Conservation (phyloP, 495 filamentous ascomycete genomes). For the Astrocystis sublimbata region DNA sequence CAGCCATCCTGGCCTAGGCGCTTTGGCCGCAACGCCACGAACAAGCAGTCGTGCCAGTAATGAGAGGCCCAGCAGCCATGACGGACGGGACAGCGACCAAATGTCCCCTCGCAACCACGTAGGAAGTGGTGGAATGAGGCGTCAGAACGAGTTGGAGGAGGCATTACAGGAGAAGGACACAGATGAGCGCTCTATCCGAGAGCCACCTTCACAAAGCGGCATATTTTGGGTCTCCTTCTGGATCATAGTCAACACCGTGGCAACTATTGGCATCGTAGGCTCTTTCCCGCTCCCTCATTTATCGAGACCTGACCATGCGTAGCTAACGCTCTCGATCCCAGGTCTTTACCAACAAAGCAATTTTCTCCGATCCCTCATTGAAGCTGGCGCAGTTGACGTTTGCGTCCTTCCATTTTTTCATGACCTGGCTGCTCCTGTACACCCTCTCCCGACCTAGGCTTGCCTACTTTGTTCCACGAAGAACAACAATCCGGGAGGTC, state of each 20-base stretch:
- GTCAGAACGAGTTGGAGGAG: conserved; percentile 40
- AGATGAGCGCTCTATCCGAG: conserved; percentile 19
- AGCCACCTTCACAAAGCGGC: conserved; percentile 23
- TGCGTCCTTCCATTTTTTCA: conserved; percentile 71
- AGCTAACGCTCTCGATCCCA: conserved; percentile 33
- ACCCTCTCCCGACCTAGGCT: conserved; percentile 62
- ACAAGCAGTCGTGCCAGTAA: conserved; percentile 30
- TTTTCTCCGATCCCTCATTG: conserved; percentile 67
- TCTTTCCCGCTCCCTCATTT: conserved; percentile 5
- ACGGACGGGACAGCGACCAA: conserved; percentile 25
- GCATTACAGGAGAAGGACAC: conserved; percentile 33
- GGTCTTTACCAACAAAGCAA: conserved; percentile 78
- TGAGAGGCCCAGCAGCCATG: conserved; percentile 25
- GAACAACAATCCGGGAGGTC: conserved; percentile 56
- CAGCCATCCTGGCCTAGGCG: conserved; percentile 27
- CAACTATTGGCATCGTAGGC: conserved; percentile 62
- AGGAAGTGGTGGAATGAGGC: conserved; percentile 30
- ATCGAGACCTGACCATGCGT: neutral
- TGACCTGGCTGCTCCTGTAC: conserved; percentile 67
- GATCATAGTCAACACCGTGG: conserved; percentile 61
- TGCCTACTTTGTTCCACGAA: conserved; percentile 60
- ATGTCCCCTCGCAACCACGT: conserved; percentile 27
- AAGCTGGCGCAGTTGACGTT: conserved; percentile 68
- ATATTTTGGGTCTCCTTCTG: conserved; percentile 47
- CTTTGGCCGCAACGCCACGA: conserved; percentile 41